Evolutionary conservation across 768 basidiomycete species (phyloP), one percentile per base, ranked within the genome.

Genomic region (Leccinellum luteum): DNA sequence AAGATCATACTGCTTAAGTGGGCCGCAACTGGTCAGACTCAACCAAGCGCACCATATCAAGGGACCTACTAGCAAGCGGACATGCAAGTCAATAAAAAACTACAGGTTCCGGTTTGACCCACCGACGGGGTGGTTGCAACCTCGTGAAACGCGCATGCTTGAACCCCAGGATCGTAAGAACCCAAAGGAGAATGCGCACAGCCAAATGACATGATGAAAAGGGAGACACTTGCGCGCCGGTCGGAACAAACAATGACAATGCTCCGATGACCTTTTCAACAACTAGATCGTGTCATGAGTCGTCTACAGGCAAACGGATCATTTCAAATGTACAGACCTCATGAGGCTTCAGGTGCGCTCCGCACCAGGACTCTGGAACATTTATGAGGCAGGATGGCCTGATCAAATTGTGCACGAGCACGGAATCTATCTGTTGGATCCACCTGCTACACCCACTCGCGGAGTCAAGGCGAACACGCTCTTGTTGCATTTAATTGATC

Each of bases 151-250:
- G 58, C 31, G 57, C 65, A 58, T 58, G 67, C 52, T 56, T 56
- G 48, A 19, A 55, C 51, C 48, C 53, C 66, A 59, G 44, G 54
- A 60, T 49, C 48, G 48, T n/a, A 55, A 51, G 51, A 50, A 17
- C 67, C 65, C 35, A 61, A 64, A 58, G 65, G 59, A 67, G 65
- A 59, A 65, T 44, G 57, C 48, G 56, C 65, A 68, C 68, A 65
- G 67, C 67, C 64, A 48, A 54, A 54, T 51, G 56, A 62, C 56
- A 64, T 52, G 58, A 55, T 45, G 51, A n/a, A 44, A 44, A 43
- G 38, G 48, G 49, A 48, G 51, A 51, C n/a, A n/a, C 34, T 6
- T 52, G 28, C 19, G 52, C 30, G 31, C 45, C 27, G 38, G 44
- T 35, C 34, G 35, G 38, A 17, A 41, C 52, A 51, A 48, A 53